Percentiles rank a stretch among this genome's conserved stretches.
Conservation (phyloP, 192 early-diverging fungal genomes). For the Phycomyces nitens region DNA sequence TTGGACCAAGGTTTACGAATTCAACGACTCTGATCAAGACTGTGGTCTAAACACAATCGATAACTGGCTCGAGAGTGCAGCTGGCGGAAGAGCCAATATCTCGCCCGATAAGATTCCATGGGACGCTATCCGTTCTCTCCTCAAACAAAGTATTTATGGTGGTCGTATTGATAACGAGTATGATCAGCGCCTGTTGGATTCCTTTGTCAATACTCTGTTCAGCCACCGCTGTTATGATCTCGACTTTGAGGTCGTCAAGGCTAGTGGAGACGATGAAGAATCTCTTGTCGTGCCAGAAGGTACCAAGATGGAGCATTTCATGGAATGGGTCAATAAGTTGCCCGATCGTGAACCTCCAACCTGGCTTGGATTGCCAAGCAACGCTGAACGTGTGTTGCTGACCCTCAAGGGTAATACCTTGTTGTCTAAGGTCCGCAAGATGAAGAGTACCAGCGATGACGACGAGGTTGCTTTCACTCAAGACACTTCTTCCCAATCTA, state of each 20-base stretch:
- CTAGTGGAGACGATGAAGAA: conserved; percentile 22
- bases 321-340: conserved; percentile 83
- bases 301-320: conserved; percentile 77
- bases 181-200: conserved; percentile 83
- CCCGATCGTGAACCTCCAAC: conserved; percentile 93
- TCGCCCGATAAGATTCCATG: conserved; percentile 95
- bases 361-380: conserved; percentile 93
- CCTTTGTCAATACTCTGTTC: conserved; percentile 85
- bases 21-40: conserved; percentile 96
- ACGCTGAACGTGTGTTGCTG: conserved; percentile 89
- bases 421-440: conserved; percentile 81
- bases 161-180: conserved; percentile 92
- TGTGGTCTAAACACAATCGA: conserved; percentile 88
- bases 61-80: conserved; percentile 83
- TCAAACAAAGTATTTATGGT: conserved; percentile 92
- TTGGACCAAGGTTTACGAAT: conserved; percentile 97
- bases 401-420: conserved; percentile 78
- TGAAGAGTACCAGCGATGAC: conserved; percentile 77
- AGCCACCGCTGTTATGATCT: conserved; percentile 71
- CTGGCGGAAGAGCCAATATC: conserved; percentile 82
- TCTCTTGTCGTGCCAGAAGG: conserved; percentile 80
- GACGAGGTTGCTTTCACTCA: conserved; percentile 63
- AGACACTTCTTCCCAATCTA: conserved; percentile 22
- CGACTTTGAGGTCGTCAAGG: conserved; percentile 55
- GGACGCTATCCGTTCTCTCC: conserved; percentile 83